Evolutionary conservation across 2,329 filamentous ascomycete species (phyloP).

Genomic region (Myriosclerotinia duriaeana): DNA sequence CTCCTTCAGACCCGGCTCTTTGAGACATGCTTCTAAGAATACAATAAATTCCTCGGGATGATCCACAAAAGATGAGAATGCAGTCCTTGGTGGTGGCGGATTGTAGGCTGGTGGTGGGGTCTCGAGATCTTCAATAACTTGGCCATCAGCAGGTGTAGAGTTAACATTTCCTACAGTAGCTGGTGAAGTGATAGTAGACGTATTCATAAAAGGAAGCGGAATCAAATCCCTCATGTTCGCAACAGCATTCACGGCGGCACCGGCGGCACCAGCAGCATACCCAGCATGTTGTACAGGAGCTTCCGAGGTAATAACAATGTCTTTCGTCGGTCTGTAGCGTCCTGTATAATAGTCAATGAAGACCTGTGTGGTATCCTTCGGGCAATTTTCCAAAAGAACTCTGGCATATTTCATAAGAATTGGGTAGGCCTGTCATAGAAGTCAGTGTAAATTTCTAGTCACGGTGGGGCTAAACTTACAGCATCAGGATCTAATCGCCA

Average conservation of each 20-base stretch:
- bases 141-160: conserved; percentile 53
- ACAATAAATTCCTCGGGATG: conserved; percentile 87
- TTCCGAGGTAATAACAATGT: conserved; percentile 44
- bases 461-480: conserved; percentile 49
- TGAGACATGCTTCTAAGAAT: conserved; percentile 85
- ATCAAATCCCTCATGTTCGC: conserved; percentile 83
- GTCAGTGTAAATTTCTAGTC: conserved; percentile 21
- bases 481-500: conserved; percentile 78
- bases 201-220: conserved; percentile 81
- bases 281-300: conserved; percentile 31
- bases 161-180: conserved; percentile 51
- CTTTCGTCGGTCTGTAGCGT: conserved; percentile 71
- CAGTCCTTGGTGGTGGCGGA: conserved; percentile 78
- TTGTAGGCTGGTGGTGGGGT: conserved; percentile 60
- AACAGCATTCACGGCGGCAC: conserved; percentile 69
- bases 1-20: conserved; percentile 67
- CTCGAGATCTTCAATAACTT: conserved; percentile 51
- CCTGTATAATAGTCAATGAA: conserved; percentile 97
- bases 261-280: conserved; percentile 50
- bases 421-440: conserved; percentile 64
- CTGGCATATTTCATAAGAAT: conserved; percentile 95
- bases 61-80: conserved; percentile 95
- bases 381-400: conserved; percentile 83
- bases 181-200: conserved; percentile 56
- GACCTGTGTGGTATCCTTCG: conserved; percentile 75